phyloP scores from a whole-genome alignment of 371 early-diverging fungal genomes.

The Mucor plumbeus region DNA sequence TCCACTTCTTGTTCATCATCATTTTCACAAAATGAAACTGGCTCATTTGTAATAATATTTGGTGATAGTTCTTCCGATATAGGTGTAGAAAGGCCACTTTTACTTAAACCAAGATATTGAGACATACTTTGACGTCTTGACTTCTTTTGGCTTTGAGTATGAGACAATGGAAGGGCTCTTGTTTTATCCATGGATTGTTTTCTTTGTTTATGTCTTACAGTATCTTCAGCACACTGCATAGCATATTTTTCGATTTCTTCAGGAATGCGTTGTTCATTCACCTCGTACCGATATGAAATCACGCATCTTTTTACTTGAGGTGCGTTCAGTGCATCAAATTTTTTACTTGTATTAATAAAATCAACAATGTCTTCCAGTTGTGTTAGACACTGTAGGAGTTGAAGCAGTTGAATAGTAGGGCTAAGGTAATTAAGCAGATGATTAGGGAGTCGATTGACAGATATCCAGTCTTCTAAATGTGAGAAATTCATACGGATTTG shows the following conservation, averaged over 20 bases:
- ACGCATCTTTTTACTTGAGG: slow-evolving; percentile 78
- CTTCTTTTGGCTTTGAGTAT: slow-evolving; percentile 9
- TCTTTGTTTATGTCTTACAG: slow-evolving; percentile 51
- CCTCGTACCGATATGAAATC: slow-evolving; percentile 85
- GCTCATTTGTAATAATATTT: background rate
- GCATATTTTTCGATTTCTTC: slow-evolving; percentile 77
- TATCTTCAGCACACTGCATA: slow-evolving; percentile 67
- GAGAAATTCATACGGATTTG: slow-evolving; percentile 88
- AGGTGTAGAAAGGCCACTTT: slow-evolving; percentile 26
- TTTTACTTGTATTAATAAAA: slow-evolving; percentile 73
- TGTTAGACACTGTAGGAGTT: slow-evolving; percentile 82
- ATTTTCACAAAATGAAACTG: slow-evolving; percentile 17
- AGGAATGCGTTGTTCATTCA: slow-evolving; percentile 75
- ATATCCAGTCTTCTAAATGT: slow-evolving; percentile 83
- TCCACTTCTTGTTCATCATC: slow-evolving; percentile 48
- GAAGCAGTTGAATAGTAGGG: slow-evolving; percentile 78
- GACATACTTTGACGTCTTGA: slow-evolving; percentile 42
- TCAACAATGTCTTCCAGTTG: slow-evolving; percentile 66
- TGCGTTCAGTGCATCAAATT: slow-evolving; percentile 67
- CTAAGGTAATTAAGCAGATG: slow-evolving; percentile 51
- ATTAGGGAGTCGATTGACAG: slow-evolving; percentile 58
- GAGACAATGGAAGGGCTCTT: background rate
- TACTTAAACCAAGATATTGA: slow-evolving; percentile 33
- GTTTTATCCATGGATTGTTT: slow-evolving; percentile 9
- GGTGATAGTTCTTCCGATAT: slow-evolving; percentile 14